Evolutionary conservation across 2,329 filamentous ascomycete genomes (phyloP).

Genomic region (Cercospora zeae-maydis): DNA sequence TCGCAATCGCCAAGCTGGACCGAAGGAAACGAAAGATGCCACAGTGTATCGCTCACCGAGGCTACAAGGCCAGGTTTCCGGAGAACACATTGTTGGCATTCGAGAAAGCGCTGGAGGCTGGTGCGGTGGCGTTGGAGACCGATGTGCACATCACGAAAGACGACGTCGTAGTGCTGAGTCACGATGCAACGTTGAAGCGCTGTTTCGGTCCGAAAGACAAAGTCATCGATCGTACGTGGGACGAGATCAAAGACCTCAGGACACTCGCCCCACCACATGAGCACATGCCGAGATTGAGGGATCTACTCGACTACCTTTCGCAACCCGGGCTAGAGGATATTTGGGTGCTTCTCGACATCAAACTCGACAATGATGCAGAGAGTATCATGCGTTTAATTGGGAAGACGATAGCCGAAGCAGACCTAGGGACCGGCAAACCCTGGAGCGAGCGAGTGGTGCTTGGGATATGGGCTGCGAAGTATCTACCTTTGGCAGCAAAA

Average conservation of each 20-base stretch:
- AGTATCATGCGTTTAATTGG: constrained; percentile 68
- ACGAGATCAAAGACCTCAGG: constrained; percentile 63
- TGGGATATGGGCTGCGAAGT: constrained; percentile 78
- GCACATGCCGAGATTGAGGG: constrained; percentile 68
- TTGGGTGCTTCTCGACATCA: constrained; percentile 87
- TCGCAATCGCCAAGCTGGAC: constrained; percentile 26
- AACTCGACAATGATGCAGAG: constrained; percentile 69
- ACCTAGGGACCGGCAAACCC: constrained; percentile 37
- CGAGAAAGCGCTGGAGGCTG: constrained; percentile 65
- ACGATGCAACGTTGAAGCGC: constrained; percentile 70
- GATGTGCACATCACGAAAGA: constrained; percentile 82
- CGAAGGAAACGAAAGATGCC: constrained; percentile 47
- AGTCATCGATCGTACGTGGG: constrained; percentile 74
- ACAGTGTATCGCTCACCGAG: constrained; percentile 73
- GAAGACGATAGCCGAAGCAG: constrained; percentile 52
- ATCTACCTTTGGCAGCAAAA: constrained; percentile 60
- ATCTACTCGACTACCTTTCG: constrained; percentile 70
- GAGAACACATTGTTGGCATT: constrained; percentile 87
- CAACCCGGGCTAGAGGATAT: constrained; percentile 62
- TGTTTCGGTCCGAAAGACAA: constrained; percentile 74
- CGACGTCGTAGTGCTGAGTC: constrained; percentile 69
- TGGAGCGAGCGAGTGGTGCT: constrained; percentile 75
- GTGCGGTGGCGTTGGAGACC: constrained; percentile 80
- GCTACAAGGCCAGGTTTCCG: constrained; percentile 71
- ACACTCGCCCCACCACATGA: constrained; percentile 66